Conservation (phyloP, 805 yeast genomes). For the Starmerella floris region DNA sequence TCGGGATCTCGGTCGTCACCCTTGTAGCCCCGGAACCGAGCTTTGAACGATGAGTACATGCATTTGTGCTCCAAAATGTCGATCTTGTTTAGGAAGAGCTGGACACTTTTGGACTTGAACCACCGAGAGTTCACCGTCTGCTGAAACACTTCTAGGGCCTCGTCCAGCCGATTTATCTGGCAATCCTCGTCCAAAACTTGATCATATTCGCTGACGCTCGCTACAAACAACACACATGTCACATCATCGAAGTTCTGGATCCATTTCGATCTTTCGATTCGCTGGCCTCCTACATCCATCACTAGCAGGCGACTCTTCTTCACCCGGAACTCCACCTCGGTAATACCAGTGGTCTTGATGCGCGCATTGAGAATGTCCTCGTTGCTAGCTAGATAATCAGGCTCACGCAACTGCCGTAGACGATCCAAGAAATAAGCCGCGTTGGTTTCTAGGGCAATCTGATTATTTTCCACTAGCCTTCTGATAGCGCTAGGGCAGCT, state of each 20-base stretch:
- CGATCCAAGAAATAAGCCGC: constrained; percentile 71
- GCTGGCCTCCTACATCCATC: constrained; percentile 93
- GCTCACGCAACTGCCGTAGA: constrained; percentile 49
- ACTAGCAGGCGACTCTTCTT: constrained; percentile 54
- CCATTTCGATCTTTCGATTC: constrained; percentile 95
- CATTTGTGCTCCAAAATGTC: constrained; percentile 70
- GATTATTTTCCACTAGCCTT: constrained; percentile 39
- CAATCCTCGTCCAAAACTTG: constrained; percentile 84
- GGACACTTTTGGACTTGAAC: constrained; percentile 77
- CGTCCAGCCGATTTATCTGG: constrained; percentile 78
- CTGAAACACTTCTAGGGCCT: constrained; percentile 71
- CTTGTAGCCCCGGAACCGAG: constrained; percentile 64
- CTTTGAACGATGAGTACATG: constrained; percentile 42
- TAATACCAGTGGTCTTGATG: constrained; percentile 89
- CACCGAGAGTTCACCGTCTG: constrained; percentile 72
- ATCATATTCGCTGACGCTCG: constrained; percentile 85
- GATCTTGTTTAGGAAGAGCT: constrained; percentile 75
- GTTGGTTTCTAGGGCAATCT: constrained; percentile 74
- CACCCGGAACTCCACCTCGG: constrained; percentile 68
- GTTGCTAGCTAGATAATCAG: constrained; percentile 57
- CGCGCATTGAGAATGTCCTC: constrained; percentile 80
- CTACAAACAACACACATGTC: constrained; percentile 73
- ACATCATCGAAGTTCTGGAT: constrained; percentile 89
- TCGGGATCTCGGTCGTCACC: constrained; percentile 54
- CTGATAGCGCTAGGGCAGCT: constrained; percentile 31